Base-by-base conservation (phyloP, 257 asterid genomes). In the Orobanche coerulescens region DNA sequence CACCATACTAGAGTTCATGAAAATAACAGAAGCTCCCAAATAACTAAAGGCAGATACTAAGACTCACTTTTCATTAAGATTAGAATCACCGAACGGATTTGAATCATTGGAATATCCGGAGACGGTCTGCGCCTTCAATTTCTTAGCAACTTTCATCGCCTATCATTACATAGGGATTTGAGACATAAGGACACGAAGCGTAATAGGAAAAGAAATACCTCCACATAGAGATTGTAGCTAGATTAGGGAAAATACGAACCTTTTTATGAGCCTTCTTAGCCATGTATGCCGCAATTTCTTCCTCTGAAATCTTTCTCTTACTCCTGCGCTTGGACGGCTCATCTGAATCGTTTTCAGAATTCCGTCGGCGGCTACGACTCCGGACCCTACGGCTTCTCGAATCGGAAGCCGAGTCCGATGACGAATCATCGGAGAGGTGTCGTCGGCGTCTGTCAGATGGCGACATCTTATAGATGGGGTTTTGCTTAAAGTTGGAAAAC, bases 71-170 rank as follows among this genome's bases (percentile, higher is more conserved):
- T 87, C 96, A 39, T 84, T 87, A 18, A 90, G 85, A 71, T 87
- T 90, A 15, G 96, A 77, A 79, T 92, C 98, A 5, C 95, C 95
- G 69, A 92, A 88, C n/a, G 95, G 98, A 68, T 88, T 92, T 3
- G 98, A 88, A 59, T 92, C 98, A 43, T 92, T 92, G 4, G 88
- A 84, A 63, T 92, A 92, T 30, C 96, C 95, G 5, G 91, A 66
- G 13, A 84, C 82, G 0, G 76, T 70, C 65, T 81, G 86, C 9
- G 82, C 53, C 78, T 84, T 92, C 86, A 90, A 58, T 50, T 79
- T 85, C 72, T 90, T 84, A 2, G 97, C 93, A 53, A 72, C 85
- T 73, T 87, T 90, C 77, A 61, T 30, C 19, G 94, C 94, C 95
- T 86, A 37, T 22, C 33, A 55, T 56, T 16, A 57, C 48, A 14